Evolutionary conservation across 352 stramenopile genomes (phyloP).

Genomic region (Pilasporangium apinafurcum): DNA sequence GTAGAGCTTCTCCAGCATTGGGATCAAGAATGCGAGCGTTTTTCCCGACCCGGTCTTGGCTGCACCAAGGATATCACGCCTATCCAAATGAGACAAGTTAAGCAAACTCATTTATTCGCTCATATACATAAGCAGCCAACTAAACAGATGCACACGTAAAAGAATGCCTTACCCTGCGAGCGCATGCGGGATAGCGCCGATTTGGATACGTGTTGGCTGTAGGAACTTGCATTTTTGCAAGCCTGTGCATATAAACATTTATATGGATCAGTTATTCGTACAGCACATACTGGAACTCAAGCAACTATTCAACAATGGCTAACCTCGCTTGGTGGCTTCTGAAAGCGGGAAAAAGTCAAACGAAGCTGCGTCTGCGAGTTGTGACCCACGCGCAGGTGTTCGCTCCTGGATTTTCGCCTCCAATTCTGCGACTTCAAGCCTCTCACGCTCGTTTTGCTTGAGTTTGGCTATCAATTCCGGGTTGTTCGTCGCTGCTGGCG

Average conservation of each 20-base stretch:
- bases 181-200: slow-evolving; percentile 80
- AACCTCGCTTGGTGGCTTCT: slow-evolving; percentile 55
- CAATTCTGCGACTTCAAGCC: slow-evolving; percentile 58
- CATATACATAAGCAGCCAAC: neutral
- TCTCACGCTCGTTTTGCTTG: slow-evolving; percentile 74
- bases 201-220: slow-evolving; percentile 88
- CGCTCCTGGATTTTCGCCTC: slow-evolving; percentile 57
- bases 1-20: slow-evolving; percentile 89
- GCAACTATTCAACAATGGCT: neutral
- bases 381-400: slow-evolving; percentile 71
- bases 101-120: too few species aligned
- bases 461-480: slow-evolving; percentile 27
- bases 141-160: neutral
- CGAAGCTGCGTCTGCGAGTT: slow-evolving; percentile 60
- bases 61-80: slow-evolving; percentile 88
- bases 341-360: slow-evolving; percentile 87
- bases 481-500: neutral
- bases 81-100: neutral
- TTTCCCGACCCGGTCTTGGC: slow-evolving; percentile 94
- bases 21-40: slow-evolving; percentile 90
- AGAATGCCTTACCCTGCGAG: slow-evolving; percentile 38
- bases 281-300: neutral
- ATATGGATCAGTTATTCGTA: neutral
- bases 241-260: slow-evolving; percentile 7
- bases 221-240: slow-evolving; percentile 75